Conservation (phyloP, 2,329 filamentous ascomycete species). For the Aspergillus sojae region DNA sequence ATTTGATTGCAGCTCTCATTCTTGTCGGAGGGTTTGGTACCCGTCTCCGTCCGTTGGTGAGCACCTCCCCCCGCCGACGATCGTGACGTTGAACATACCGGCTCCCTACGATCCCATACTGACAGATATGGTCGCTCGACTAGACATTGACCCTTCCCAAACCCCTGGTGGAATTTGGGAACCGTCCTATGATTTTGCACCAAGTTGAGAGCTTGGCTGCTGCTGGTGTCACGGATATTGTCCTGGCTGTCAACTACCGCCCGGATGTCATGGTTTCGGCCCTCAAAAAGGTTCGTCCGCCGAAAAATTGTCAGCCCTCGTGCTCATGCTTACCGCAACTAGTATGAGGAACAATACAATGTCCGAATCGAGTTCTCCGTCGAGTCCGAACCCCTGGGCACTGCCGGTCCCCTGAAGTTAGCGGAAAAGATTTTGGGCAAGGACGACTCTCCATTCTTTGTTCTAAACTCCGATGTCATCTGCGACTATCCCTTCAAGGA, state of each 20-base stretch:
- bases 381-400: constrained; percentile 92
- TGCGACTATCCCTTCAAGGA: constrained; percentile 96
- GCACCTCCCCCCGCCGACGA: constrained; percentile 38
- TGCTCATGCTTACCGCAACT: constrained; percentile 8
- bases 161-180: constrained; percentile 95
- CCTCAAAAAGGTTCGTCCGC: constrained; percentile 72
- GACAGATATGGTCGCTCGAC: constrained; percentile 10
- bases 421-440: constrained; percentile 90
- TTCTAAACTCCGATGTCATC: constrained; percentile 97
- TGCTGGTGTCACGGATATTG: constrained; percentile 94
- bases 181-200: constrained; percentile 99
- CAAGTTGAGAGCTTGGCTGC: constrained; percentile 93
- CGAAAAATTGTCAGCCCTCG: background rate
- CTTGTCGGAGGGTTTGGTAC: constrained; percentile 99
- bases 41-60: constrained; percentile 91
- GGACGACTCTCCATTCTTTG: constrained; percentile 94
- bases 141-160: constrained; percentile 97
- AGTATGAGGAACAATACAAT: constrained; percentile 90
- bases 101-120: constrained; percentile 11
- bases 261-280: constrained; percentile 97
- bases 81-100: constrained; percentile 15
- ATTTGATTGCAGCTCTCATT: constrained; percentile 73
- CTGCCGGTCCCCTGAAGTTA: constrained; percentile 91
- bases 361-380: constrained; percentile 97
- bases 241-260: constrained; percentile 97